Evolutionary conservation across 345 rosid species (phyloP), one percentile per base, ranked within the genome.

Genomic region (Hibiscus mutabilis): DNA sequence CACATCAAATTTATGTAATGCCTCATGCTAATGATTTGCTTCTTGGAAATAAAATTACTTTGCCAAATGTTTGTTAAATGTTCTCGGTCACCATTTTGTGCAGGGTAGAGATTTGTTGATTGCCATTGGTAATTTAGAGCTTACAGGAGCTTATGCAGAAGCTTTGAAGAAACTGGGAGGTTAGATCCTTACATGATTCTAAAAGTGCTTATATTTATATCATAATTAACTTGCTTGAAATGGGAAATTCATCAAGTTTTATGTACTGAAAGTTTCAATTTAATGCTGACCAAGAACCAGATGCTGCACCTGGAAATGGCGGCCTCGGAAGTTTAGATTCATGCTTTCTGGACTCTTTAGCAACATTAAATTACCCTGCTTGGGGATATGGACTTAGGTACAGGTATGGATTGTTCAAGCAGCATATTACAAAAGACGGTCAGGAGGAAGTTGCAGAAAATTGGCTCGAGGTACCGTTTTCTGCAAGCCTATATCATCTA

Each of bases 221-320:
- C 44, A 9, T 37, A 37, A 37, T 37, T 37, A 37, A 7, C 12
- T 37, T 1, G 44, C 44, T 37, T 37, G 12, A 37, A 1, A 37
- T 37, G 4, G 49, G 9, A 64, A 64, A 42, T 21, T 16, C 1
- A 18, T 31, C 18, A 60, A 31, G 44, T 5, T 60, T 18, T 31
- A 37, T 7, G 10, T 37, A 8, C 44, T 37, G 44, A 37, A 37
- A 37, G 9, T 37, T 37, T 37, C 44, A 37, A 31, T 69, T 25
- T 21, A 35, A 40, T 58, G 7, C 42, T 16, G 44, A 44, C 10
- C 71, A 89, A 92, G 91, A 89, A 83, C 92, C 91, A 7, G 96
- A 89, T 82, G 91, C 92, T 73, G 96, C 96, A 22, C 91, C 86
- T 77, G 96, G 96, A 31, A 89, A 89, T 66, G 96, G 96, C 40